Evolutionary conservation across 2,329 filamentous ascomycete species (phyloP).

Genomic region (Colletotrichum eremochloae): DNA sequence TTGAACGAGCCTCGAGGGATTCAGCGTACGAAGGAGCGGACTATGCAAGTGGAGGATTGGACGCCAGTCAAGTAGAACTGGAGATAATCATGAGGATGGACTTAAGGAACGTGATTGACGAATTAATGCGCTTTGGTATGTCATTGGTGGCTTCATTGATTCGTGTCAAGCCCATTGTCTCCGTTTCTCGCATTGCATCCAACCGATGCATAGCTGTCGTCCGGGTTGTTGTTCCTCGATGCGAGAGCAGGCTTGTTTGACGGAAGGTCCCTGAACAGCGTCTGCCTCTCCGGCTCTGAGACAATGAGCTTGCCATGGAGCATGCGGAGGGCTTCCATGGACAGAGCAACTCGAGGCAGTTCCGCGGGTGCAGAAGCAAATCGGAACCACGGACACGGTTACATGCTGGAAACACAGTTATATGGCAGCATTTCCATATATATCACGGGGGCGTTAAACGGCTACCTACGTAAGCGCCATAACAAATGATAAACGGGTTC

Average conservation of each 20-base stretch:
- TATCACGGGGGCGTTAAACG: slow-evolving; percentile 8
- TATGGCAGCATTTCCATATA: slow-evolving; percentile 13
- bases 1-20: slow-evolving; percentile 5
- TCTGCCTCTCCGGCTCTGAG: not conserved
- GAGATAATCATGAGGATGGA: slow-evolving; percentile 10
- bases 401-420: not conserved
- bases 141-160: not conserved
- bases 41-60: slow-evolving; percentile 14
- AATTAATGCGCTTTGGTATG: slow-evolving; percentile 17
- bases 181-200: not conserved
- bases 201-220: not conserved
- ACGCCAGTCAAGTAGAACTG: slow-evolving; percentile 17
- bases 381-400: not conserved
- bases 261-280: not conserved
- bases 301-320: not conserved
- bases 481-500: not conserved
- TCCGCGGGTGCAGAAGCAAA: not conserved
- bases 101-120: slow-evolving; percentile 2
- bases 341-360: not conserved
- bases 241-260: slow-evolving; percentile 21
- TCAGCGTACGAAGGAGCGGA: slow-evolving; percentile 13
- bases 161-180: not conserved
- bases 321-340: slow-evolving; percentile 1
- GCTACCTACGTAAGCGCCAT: not conserved
- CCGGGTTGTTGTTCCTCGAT: not conserved